phyloP scores from a whole-genome alignment of 2,329 filamentous ascomycete genomes.

The Monilinia vaccinii-corymbosi region DNA sequence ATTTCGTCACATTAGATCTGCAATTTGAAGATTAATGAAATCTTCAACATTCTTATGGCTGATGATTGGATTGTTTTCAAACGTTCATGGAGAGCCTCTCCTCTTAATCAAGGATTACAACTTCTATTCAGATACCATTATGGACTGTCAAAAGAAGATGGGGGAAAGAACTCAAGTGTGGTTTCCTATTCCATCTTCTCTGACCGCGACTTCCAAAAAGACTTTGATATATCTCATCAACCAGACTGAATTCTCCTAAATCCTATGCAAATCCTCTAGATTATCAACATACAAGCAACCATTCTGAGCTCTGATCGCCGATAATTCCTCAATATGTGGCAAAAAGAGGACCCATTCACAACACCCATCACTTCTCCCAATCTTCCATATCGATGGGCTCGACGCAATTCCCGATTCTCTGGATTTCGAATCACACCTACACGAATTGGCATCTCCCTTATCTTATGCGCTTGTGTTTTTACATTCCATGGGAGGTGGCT shows the following conservation, averaged over 20 bases:
- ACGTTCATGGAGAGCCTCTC: neutral
- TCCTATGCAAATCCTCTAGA: neutral
- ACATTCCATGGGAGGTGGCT: constrained; percentile 5
- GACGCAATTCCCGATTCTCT: constrained; percentile 16
- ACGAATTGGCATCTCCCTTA: constrained; percentile 11
- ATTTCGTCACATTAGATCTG: constrained; percentile 36
- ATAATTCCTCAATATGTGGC: constrained; percentile 14
- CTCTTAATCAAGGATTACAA: neutral
- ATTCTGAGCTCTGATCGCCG: too few species aligned
- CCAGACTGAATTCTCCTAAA: too few species aligned
- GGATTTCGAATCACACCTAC: constrained; percentile 15
- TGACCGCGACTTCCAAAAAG: neutral
- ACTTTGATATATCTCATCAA: too few species aligned
- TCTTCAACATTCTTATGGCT: neutral
- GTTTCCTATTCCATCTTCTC: neutral
- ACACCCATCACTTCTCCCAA: constrained; percentile 11
- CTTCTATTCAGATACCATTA: neutral
- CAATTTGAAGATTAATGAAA: neutral
- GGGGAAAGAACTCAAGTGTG: neutral
- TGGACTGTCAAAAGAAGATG: neutral
- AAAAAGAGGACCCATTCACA: constrained; percentile 22
- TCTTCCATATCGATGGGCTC: constrained; percentile 16
- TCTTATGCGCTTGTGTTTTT: constrained; percentile 10
- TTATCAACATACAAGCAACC: too few species aligned
- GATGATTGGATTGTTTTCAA: neutral